Conservation (phyloP, 768 basidiomycete species). For the Lactarius evosmus region DNA sequence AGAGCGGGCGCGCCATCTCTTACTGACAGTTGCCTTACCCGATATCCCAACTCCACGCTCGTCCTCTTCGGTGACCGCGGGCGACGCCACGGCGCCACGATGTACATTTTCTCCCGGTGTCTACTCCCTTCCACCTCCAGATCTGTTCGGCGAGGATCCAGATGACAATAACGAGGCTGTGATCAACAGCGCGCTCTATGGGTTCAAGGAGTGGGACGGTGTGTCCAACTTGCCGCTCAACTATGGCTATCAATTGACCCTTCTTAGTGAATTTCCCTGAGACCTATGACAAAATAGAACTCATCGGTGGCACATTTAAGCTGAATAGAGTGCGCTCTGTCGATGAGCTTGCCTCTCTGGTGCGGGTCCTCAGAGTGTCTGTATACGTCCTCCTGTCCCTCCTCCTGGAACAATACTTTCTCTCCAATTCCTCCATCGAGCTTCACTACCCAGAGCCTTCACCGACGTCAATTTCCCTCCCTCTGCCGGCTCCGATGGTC, state of each 20-base stretch:
- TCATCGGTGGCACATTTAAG: constrained; percentile 63
- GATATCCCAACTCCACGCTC: constrained; percentile 27
- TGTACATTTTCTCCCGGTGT: constrained; percentile 46
- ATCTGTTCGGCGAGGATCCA: constrained; percentile 30
- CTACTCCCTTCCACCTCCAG: constrained; percentile 40
- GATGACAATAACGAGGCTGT: constrained; percentile 24
- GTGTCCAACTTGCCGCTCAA: constrained; percentile 26
- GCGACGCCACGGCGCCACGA: constrained; percentile 35
- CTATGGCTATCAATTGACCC: constrained; percentile 2
- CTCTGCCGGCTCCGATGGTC: constrained; percentile 5
- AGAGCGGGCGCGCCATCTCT: constrained; percentile 43
- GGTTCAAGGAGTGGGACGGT: constrained; percentile 53
- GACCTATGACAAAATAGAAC: constrained; percentile 30
- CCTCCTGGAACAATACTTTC: constrained; percentile 57
- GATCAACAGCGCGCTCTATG: constrained; percentile 43
- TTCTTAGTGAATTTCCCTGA: constrained; percentile 17
- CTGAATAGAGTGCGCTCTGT: constrained; percentile 47
- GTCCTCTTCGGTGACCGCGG: constrained; percentile 43
- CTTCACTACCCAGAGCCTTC: constrained; percentile 42
- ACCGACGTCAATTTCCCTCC: constrained; percentile 25
- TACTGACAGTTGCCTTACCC: constrained; percentile 46
- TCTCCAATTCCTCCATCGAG: constrained; percentile 48
- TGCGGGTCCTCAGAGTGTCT: constrained; percentile 48
- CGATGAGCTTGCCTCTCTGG: constrained; percentile 43
- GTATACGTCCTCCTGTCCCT: constrained; percentile 56